A percentile compares a stretch with the other conserved stretches of the same genome.
phyloP scores from a whole-genome alignment of 768 basidiomycete species.

The Pulveroboletus sp. region DNA sequence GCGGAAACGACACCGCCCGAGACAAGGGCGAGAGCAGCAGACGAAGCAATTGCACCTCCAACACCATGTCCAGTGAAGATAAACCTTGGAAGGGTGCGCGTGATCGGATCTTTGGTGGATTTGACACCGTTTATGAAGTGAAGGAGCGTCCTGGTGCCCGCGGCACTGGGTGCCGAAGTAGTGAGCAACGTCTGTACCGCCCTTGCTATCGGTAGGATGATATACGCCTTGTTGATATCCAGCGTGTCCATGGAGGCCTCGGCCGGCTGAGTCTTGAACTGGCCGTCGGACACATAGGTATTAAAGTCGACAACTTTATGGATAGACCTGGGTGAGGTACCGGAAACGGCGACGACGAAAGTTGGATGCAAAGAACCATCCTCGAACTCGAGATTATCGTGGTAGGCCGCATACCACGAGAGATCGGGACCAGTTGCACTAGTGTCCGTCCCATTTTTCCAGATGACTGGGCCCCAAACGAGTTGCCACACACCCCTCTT shows the following conservation, averaged over 20 bases:
- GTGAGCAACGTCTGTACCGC: conserved; percentile 3
- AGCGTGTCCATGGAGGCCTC: background rate
- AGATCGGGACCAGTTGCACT: background rate
- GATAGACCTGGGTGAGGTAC: background rate
- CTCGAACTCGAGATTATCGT: conserved; percentile 3
- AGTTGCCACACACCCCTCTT: conserved; percentile 1
- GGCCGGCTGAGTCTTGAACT: background rate
- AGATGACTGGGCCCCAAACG: conserved; percentile 11
- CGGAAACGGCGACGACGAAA: conserved; percentile 8
- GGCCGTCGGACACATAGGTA: background rate
- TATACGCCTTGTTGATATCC: background rate
- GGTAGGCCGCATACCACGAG: conserved; percentile 9
- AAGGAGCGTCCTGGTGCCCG: background rate
- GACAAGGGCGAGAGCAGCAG: conserved; percentile 6
- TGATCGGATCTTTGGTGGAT: background rate
- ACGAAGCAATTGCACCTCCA: conserved; percentile 5
- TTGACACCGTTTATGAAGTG: conserved; percentile 1
- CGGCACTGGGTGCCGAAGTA: background rate
- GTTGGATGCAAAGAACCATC: conserved; percentile 5
- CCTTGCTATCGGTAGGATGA: background rate
- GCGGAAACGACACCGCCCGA: background rate
- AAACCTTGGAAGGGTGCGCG: conserved; percentile 1
- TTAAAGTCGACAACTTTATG: conserved; percentile 6
- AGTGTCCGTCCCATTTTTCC: background rate
- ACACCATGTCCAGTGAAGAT: conserved; percentile 8